phyloP scores from a whole-genome alignment of 495 filamentous ascomycete species.

The Hypoxylon trugodes region DNA sequence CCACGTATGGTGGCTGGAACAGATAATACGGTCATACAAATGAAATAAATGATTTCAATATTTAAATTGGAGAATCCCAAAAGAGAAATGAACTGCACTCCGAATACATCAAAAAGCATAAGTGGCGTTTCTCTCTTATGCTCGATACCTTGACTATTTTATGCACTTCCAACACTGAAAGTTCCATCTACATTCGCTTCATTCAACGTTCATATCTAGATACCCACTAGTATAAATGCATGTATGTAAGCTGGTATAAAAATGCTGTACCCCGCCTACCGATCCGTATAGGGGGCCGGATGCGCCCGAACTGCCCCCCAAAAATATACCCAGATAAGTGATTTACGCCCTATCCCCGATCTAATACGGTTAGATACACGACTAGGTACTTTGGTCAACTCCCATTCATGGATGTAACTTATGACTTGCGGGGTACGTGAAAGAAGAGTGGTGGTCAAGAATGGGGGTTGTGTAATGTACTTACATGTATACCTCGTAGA shows the following conservation, averaged over 20 bases:
- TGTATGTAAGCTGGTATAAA: background rate
- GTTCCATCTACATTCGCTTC: background rate
- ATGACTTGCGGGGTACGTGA: conserved; percentile 25
- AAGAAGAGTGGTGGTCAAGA: conserved; percentile 15
- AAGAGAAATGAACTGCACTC: background rate
- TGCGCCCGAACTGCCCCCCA: background rate
- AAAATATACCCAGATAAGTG: background rate
- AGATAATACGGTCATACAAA: conserved; percentile 60
- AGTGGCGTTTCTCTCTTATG: background rate
- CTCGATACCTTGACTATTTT: background rate
- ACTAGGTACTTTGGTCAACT: too few relatives aligned
- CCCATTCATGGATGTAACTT: background rate
- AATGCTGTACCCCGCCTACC: background rate
- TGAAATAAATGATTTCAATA: background rate
- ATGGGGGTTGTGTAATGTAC: conserved; percentile 32
- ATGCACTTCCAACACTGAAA: background rate
- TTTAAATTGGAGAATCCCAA: background rate
- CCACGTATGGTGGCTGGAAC: conserved; percentile 90
- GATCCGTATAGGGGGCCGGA: conserved; percentile 9
- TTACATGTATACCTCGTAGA: too few relatives aligned
- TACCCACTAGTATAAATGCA: background rate
- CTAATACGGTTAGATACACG: background rate
- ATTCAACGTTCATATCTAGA: too few relatives aligned
- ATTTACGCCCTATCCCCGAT: conserved; percentile 1
- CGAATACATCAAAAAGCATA: background rate